A percentile compares a stretch with the other conserved stretches of the same genome.
These are phyloP conservation scores for Aspergillus biplanus DNA, from an alignment of 495 filamentous ascomycete genomes.

Conservation along the genomic window DNA sequence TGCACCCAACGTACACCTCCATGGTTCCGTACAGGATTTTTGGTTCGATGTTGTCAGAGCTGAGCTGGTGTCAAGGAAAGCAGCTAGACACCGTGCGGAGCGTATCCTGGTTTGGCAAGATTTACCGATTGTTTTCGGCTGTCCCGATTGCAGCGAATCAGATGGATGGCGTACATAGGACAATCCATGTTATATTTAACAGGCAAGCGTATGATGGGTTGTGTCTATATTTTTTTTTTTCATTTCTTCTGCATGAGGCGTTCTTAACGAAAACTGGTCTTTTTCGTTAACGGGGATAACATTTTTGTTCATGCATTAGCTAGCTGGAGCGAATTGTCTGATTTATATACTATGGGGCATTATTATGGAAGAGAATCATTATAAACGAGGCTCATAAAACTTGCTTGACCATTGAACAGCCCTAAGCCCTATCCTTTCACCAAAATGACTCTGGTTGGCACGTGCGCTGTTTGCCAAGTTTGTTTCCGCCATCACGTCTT, in stretches of 20 bases:
- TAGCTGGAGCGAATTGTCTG: slow-evolving; percentile 13
- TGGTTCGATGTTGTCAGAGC: slow-evolving; percentile 46
- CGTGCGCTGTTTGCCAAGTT: slow-evolving; percentile 21
- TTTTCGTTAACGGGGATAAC: background rate
- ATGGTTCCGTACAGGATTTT: slow-evolving; percentile 42
- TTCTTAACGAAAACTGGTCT: slow-evolving; percentile 10
- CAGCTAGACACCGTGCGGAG: slow-evolving; percentile 39
- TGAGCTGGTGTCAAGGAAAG: slow-evolving; percentile 38
- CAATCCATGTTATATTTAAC: background rate
- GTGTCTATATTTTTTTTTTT: slow-evolving; percentile 7
- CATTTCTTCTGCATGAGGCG: slow-evolving; percentile 11
- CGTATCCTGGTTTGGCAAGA: slow-evolving; percentile 36
- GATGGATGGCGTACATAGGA: slow-evolving; percentile 43
- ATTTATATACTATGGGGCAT: background rate
- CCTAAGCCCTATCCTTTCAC: slow-evolving; percentile 15
- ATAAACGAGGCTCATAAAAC: background rate
- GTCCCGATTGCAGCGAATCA: slow-evolving; percentile 34
- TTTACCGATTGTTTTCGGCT: slow-evolving; percentile 44
- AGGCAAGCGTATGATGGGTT: slow-evolving; percentile 9
- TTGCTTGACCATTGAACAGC: background rate
- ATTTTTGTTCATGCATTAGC: slow-evolving; percentile 18
- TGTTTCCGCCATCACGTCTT: slow-evolving; percentile 1
- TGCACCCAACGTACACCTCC: slow-evolving; percentile 36
- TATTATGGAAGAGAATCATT: slow-evolving; percentile 1
- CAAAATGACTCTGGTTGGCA: slow-evolving; percentile 7